Base-by-base conservation (phyloP, 2,329 filamentous ascomycete genomes). In the Neobulgaria alba region DNA sequence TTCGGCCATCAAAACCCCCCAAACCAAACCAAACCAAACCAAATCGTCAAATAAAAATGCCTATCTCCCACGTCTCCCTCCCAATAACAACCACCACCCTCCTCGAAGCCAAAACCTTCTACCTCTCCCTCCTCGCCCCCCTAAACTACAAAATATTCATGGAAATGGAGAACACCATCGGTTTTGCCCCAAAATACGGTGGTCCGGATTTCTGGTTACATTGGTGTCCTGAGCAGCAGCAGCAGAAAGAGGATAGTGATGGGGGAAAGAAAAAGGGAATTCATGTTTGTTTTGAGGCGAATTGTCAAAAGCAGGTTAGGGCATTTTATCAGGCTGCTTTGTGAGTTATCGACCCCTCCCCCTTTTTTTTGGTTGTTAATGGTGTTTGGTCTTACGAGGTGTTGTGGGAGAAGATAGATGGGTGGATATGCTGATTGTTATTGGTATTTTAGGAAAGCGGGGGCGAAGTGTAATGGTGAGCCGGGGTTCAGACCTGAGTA, bases 161-260 rank as follows among this genome's bases (percentile, higher is more conserved):
- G 20, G 15, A 38, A 12, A 15, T 41, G n/a, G 36, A 42, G 10
- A 26, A 40, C 7, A 26, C 17, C 2, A 20, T 46, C 2, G 42
- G 38, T 1, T 32, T 48, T 15, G 33, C 20, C 3, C 14, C 29
- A 5, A 41, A 40, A 17, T 41, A 41, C 15, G 42, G 33, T 3
- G 41, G 20, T n/a, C 47, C 47, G 1, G 42, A 50, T 35, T 47
- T 50, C 32, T 47, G 45, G 42, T 14, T 50, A 33, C 47, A 49
- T 36, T 15, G 21, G 2, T 42, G 42, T 18, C 36, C 39, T 15
- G 23, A 38, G 9, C 14, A 21, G 19, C 23, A 38, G 9, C 14
- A 21, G 19, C 23, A 26, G 23, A 26, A 7, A 26, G 21, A 10
- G 10, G 36, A 32, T n/a, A 26, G 16, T 14, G 30, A 36, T n/a